Evolutionary conservation across 1,284 basidiomycete genomes (phyloP).

Genomic region (Sporisorium exsertum): DNA sequence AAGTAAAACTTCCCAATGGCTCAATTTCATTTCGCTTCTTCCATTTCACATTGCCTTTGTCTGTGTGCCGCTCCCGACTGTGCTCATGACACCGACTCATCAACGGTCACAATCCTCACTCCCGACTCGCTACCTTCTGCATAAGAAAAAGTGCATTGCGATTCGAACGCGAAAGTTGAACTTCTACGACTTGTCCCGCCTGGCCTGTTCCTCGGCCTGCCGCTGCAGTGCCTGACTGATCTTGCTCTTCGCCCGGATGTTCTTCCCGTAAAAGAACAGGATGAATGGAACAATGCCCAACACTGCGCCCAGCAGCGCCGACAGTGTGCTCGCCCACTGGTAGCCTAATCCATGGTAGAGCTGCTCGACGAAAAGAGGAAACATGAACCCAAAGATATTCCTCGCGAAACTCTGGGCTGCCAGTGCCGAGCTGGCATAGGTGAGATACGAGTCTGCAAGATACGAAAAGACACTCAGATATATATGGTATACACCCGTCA

Average conservation of each 20-base stretch:
- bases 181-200: constrained; percentile 9
- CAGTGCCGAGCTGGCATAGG: constrained; percentile 81
- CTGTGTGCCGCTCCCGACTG: neutral
- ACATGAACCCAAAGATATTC: constrained; percentile 69
- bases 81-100: too few species aligned
- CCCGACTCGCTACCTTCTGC: too few species aligned
- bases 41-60: neutral
- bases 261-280: constrained; percentile 76
- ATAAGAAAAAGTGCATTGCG: neutral
- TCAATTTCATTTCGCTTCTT: neutral
- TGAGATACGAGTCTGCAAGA: constrained; percentile 70
- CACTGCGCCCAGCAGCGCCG: constrained; percentile 74
- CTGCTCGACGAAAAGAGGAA: constrained; percentile 52
- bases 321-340: constrained; percentile 79
- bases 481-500: constrained; percentile 61
- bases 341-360: constrained; percentile 77
- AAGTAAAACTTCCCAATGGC: neutral
- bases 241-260: constrained; percentile 76
- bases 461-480: constrained; percentile 74
- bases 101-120: neutral
- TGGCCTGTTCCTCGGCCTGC: constrained; percentile 16
- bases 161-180: neutral
- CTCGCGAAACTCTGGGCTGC: constrained; percentile 81
- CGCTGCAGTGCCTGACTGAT: constrained; percentile 69
- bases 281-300: constrained; percentile 77